phyloP scores from a whole-genome alignment of 2,329 filamentous ascomycete species.

The Ophiostoma angusticollis region DNA sequence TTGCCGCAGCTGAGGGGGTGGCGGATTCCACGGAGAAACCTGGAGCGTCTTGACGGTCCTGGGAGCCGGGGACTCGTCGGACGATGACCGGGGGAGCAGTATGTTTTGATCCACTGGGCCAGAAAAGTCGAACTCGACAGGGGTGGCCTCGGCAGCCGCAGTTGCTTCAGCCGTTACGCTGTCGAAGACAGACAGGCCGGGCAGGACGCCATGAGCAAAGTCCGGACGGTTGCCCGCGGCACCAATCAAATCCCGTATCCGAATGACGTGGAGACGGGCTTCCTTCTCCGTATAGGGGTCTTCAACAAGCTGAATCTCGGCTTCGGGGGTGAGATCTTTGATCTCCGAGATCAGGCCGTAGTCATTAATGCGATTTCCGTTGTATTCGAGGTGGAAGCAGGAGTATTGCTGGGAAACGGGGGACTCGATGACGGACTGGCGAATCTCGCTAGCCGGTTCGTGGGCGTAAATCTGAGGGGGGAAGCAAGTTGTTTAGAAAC shows the following conservation, averaged over 20 bases:
- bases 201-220: constrained; percentile 69
- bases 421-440: constrained; percentile 89
- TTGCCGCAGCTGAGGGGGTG: constrained; percentile 79
- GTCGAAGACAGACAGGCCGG: constrained; percentile 80
- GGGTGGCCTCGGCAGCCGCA: constrained; percentile 24
- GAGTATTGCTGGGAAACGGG: constrained; percentile 93
- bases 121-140: constrained; percentile 62
- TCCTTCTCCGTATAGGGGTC: constrained; percentile 99
- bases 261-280: constrained; percentile 83
- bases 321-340: constrained; percentile 59
- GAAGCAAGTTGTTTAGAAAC: background rate
- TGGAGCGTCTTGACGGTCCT: constrained; percentile 86
- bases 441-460: constrained; percentile 94
- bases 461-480: constrained; percentile 62
- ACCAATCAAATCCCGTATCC: constrained; percentile 84
- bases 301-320: constrained; percentile 71
- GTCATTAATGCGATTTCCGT: constrained; percentile 83
- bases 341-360: constrained; percentile 88
- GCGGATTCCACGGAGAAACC: constrained; percentile 91
- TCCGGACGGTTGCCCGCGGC: constrained; percentile 83
- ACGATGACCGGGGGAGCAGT: constrained; percentile 55
- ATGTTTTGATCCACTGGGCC: constrained; percentile 53
- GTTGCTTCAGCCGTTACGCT: constrained; percentile 43
- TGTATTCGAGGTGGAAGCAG: constrained; percentile 94
- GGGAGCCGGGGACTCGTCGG: constrained; percentile 43